These are phyloP conservation scores for Ceriops zippeliana DNA, from an alignment of 345 rosid genomes.

Conservation along the genomic window DNA sequence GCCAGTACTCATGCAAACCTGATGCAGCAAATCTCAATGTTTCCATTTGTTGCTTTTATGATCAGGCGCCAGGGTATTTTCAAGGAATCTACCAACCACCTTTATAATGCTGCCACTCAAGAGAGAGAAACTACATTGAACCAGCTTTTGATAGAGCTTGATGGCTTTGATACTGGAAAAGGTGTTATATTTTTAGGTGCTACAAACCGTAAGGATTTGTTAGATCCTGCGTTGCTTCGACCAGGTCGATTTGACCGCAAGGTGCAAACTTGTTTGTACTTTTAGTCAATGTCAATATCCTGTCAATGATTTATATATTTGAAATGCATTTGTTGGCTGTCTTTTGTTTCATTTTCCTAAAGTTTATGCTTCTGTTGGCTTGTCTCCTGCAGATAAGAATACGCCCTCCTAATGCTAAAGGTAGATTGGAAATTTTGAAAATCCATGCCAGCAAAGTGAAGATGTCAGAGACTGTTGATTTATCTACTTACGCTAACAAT, in stretches of 20 bases:
- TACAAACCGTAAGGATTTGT: constrained; percentile 83
- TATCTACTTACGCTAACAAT: constrained; percentile 72
- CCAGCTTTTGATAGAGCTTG: constrained; percentile 93
- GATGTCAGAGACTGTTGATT: constrained; percentile 88
- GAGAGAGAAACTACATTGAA: constrained; percentile 96
- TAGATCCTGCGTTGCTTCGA: constrained; percentile 95
- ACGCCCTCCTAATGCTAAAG: constrained; percentile 92
- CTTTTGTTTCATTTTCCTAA: neutral
- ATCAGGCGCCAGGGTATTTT: constrained; percentile 86
- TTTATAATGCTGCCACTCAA: constrained; percentile 93
- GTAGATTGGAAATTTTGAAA: constrained; percentile 72
- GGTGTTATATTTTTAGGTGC: constrained; percentile 96
- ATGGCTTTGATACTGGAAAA: constrained; percentile 97
- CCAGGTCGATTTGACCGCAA: constrained; percentile 98
- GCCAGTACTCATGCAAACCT: no score
- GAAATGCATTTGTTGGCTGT: neutral
- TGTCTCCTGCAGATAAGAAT: constrained; percentile 57
- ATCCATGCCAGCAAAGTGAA: constrained; percentile 90
- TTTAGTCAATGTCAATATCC: neutral
- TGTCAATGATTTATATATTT: neutral
- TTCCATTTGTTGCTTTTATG: constrained; percentile 14
- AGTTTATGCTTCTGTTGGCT: constrained; percentile 3
- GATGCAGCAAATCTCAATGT: neutral
- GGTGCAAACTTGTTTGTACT: constrained; percentile 33
- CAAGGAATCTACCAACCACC: constrained; percentile 69